Evolutionary conservation across 495 filamentous ascomycete genomes (phyloP), one percentile per base, ranked within the genome.

Genomic region (Hypoxylon cercidicola): DNA sequence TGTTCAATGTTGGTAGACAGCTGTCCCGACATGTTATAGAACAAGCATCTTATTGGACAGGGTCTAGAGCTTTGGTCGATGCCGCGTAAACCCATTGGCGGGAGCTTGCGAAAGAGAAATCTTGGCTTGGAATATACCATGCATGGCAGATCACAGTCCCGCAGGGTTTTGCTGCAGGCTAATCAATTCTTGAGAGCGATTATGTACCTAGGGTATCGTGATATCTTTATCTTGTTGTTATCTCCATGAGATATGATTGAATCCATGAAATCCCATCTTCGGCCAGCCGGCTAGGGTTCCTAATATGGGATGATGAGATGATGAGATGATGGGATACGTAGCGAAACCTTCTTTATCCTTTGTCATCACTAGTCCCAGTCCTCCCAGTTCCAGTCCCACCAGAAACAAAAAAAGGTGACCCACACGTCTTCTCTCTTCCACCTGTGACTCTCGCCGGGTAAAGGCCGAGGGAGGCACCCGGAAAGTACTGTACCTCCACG

Each of bases 61-160:
- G 49, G 23, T 20, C 34, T 28, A 59, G 53, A 63, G 64, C 59
- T 63, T 44, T 50, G 50, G 43, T 28, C 54, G 30, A 43, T 51
- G 48, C 58, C 32, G 49, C 43, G 55, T 28, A 25, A 55, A 32
- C 21, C 55, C 44, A 59, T 59, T 63, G 64, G 58, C 32, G 37
- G 59, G 48, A 57, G 64, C 48, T 62, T 55, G 11, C 35, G 58
- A 25, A 59, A 28, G 25, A 21, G n/a, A 62, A 68, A 63, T 64
- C 65, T 68, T 64, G 65, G 65, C 65, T 52, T 52, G 60, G 55
- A 68, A 32, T 32, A 32, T 4, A 2, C 60, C 60, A 63, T 68
- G 65, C 65, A 68, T 68, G 34, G 65, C 60, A 68, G 65, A 68
- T 68, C 65, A 68, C 65, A 59, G 50, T 19, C 21, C 64, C 55